Percentiles rank a stretch among this genome's conserved stretches.
These are phyloP conservation scores for Xylaria telfairii DNA, from an alignment of 495 filamentous ascomycete species.

Conservation along the genomic window DNA sequence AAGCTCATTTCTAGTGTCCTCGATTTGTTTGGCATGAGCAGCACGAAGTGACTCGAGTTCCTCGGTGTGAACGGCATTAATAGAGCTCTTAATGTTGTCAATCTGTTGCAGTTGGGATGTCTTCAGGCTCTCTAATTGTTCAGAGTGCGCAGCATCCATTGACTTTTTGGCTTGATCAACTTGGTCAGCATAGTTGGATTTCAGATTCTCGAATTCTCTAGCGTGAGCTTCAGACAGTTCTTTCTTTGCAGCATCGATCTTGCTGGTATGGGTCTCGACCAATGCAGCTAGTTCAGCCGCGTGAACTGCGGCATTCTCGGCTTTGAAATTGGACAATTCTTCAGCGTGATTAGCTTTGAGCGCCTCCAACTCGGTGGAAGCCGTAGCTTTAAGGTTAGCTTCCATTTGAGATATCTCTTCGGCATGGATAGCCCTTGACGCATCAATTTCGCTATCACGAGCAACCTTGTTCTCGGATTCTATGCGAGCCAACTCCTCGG, in stretches of 20 bases:
- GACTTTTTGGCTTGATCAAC: conserved; percentile 40
- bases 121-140: conserved; percentile 45
- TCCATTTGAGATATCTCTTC: conserved; percentile 33
- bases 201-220: conserved; percentile 54
- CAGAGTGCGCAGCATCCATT: conserved; percentile 37
- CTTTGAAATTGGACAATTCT: conserved; percentile 42
- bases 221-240: conserved; percentile 51
- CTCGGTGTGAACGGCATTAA: conserved; percentile 32
- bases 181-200: conserved; percentile 45
- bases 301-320: conserved; percentile 37
- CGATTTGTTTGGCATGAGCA: conserved; percentile 46
- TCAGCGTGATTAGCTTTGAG: conserved; percentile 40
- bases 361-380: conserved; percentile 31
- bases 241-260: conserved; percentile 47
- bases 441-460: conserved; percentile 30
- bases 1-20: conserved; percentile 44
- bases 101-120: conserved; percentile 42
- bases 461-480: conserved; percentile 39
- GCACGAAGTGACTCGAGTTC: conserved; percentile 46
- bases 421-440: conserved; percentile 34
- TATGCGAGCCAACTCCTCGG: conserved; percentile 41
- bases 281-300: conserved; percentile 37
- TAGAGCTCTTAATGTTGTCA: conserved; percentile 41
- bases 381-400: conserved; percentile 36
- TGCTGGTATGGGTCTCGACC: conserved; percentile 29